Conservation (phyloP, 306 rosid species). For the Pyrus betulifolia region DNA sequence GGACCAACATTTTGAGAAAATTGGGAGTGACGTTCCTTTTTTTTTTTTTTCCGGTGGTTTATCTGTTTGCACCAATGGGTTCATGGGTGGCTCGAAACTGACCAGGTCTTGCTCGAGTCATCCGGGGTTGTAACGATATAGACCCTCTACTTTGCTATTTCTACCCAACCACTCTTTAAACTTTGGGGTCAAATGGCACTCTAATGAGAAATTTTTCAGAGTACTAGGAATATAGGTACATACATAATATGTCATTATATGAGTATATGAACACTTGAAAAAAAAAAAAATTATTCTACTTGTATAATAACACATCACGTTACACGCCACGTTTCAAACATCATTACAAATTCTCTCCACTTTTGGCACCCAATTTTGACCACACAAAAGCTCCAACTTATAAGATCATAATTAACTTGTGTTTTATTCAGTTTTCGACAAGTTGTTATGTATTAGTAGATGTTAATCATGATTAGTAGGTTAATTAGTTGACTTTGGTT, state of each 20-base stretch:
- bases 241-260: no score
- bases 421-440: not conserved
- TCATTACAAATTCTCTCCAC: not conserved
- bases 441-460: not conserved
- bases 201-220: no score
- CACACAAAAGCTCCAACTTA: not conserved
- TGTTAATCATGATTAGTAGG: not conserved
- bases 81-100: not conserved
- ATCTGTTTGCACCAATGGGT: not conserved
- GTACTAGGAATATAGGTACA: no score
- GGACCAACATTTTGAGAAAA: not conserved
- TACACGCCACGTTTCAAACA: no score
- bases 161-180: not conserved
- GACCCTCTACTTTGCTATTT: not conserved
- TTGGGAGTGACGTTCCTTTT: not conserved
- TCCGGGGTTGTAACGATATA: not conserved
- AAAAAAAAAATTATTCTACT: no score
- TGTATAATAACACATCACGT: no score
- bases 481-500: not conserved
- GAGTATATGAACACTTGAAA: no score
- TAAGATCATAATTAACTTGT: not conserved
- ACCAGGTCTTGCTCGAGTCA: not conserved
- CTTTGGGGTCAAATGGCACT: no score
- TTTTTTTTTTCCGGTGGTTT: not conserved
- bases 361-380: conserved; percentile 27